These are phyloP conservation scores for Aspergillus haitiensis DNA, from an alignment of 495 filamentous ascomycete species.

Conservation along the genomic window DNA sequence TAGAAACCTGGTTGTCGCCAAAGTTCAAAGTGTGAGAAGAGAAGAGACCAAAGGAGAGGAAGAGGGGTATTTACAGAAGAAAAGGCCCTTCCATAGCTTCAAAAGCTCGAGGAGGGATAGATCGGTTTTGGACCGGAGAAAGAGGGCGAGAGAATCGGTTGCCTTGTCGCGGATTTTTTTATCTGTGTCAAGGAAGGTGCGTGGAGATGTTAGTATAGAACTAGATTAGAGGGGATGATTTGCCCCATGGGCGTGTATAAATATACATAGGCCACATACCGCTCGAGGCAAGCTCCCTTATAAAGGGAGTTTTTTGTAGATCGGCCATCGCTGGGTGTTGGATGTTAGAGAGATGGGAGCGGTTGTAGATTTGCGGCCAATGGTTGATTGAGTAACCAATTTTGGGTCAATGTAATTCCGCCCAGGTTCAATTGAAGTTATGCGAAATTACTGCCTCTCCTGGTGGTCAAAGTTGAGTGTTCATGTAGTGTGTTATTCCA, in stretches of 20 bases:
- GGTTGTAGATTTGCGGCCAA: conserved; percentile 6
- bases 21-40: neutral
- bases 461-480: neutral
- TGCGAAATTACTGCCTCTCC: neutral
- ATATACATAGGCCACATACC: conserved; percentile 47
- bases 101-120: conserved; percentile 75
- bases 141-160: conserved; percentile 74
- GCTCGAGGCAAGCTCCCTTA: conserved; percentile 75
- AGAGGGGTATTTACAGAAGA: conserved; percentile 64
- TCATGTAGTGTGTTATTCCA: conserved; percentile 8
- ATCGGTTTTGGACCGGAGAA: conserved; percentile 64
- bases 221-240: neutral
- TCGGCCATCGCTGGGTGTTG: conserved; percentile 42
- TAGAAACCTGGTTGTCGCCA: conserved; percentile 60
- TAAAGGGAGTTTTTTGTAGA: conserved; percentile 63
- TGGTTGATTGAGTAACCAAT: neutral
- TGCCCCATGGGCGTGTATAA: neutral
- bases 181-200: conserved; percentile 48
- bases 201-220: neutral
- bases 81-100: conserved; percentile 96
- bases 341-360: conserved; percentile 7
- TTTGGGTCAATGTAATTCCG: neutral
- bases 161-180: conserved; percentile 78
- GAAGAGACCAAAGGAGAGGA: neutral
- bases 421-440: neutral